Conservation (phyloP, 2,329 filamentous ascomycete genomes). For the Rutstroemia sp. region DNA sequence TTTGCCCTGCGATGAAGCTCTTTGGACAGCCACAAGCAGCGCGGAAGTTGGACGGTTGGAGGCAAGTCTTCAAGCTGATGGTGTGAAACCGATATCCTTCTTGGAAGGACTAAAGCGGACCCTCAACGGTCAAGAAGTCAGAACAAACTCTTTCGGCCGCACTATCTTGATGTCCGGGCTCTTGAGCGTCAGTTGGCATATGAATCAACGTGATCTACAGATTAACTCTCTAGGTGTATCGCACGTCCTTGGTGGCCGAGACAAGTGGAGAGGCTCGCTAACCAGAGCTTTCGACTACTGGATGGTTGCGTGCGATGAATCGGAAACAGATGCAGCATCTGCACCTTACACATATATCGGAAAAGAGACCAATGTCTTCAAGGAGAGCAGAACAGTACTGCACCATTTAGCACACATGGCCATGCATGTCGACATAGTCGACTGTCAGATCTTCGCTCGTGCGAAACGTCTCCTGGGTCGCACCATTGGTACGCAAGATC, state of each 20-base stretch:
- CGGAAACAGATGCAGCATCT: constrained; percentile 46
- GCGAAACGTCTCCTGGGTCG: constrained; percentile 79
- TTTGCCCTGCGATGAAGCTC: constrained; percentile 81
- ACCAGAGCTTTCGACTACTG: constrained; percentile 88
- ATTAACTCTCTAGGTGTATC: constrained; percentile 77
- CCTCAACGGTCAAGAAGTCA: constrained; percentile 74
- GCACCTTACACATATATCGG: constrained; percentile 48
- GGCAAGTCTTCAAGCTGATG: constrained; percentile 69
- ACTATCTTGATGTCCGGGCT: constrained; percentile 92
- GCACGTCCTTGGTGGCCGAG: constrained; percentile 73
- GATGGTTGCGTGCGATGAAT: constrained; percentile 86
- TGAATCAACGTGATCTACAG: constrained; percentile 93
- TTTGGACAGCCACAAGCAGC: constrained; percentile 87
- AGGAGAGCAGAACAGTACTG: constrained; percentile 81
- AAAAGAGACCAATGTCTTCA: constrained; percentile 61
- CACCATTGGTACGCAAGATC: constrained; percentile 74
- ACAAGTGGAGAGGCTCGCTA: constrained; percentile 83
- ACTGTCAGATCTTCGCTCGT: constrained; percentile 91
- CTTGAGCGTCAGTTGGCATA: constrained; percentile 91
- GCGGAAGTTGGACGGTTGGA: constrained; percentile 82
- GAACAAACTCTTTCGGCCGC: constrained; percentile 88
- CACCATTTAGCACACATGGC: constrained; percentile 96
- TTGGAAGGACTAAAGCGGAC: constrained; percentile 87
- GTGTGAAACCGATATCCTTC: constrained; percentile 79
- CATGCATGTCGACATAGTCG: constrained; percentile 95